phyloP scores from a whole-genome alignment of 306 rosid genomes.

The Dryas alaskensis region DNA sequence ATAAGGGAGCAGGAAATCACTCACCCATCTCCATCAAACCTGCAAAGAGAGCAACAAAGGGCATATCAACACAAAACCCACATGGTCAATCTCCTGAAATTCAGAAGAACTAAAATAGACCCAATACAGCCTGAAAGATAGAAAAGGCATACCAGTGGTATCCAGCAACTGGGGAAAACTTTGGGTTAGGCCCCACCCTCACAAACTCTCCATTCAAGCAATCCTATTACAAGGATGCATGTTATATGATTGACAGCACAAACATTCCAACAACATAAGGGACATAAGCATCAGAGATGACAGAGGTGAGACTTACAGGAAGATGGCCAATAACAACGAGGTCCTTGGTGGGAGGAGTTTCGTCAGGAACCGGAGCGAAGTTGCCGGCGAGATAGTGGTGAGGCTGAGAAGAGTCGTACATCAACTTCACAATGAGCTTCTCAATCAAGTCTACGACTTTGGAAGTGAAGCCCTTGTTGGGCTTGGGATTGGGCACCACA shows the following conservation, averaged over 20 bases:
- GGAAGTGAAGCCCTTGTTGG: conserved; percentile 56
- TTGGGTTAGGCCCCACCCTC: conserved; percentile 89
- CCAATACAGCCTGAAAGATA: background rate
- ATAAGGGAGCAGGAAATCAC: conserved; percentile 33
- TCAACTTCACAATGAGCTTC: conserved; percentile 63
- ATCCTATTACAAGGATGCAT: conserved; percentile 44
- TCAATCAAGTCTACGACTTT: conserved; percentile 61
- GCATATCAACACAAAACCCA: conserved; percentile 32
- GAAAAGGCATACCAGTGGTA: conserved; percentile 69
- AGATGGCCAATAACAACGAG: conserved; percentile 64
- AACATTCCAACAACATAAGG: background rate
- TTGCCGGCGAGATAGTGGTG: conserved; percentile 75
- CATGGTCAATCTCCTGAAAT: conserved; percentile 6
- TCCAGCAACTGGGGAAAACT: conserved; percentile 84
- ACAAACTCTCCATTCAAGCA: conserved; percentile 97
- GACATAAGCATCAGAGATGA: background rate
- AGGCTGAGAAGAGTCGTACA: conserved; percentile 60
- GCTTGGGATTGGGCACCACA: conserved; percentile 66
- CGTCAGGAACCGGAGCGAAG: conserved; percentile 71
- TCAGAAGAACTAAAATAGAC: background rate
- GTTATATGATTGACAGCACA: conserved; percentile 2
- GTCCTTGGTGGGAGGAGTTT: conserved; percentile 71
- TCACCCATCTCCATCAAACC: conserved; percentile 99
- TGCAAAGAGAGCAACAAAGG: conserved; percentile 41
- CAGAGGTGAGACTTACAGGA: conserved; percentile 49